Base-by-base conservation (phyloP, 2,329 filamentous ascomycete species). In the Diplodia intermedia region DNA sequence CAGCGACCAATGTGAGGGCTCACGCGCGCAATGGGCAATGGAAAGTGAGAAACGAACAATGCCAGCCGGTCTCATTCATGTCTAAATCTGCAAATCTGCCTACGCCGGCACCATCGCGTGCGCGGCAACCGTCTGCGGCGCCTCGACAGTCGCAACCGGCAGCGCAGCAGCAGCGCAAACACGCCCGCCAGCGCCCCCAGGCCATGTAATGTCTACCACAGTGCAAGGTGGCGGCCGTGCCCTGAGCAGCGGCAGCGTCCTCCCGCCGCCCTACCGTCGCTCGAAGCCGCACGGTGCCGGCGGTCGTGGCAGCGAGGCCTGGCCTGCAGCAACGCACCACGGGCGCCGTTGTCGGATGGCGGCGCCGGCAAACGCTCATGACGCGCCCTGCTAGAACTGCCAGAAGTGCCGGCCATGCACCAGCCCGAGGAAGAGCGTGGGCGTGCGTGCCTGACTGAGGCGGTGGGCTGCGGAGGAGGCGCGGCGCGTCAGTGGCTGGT, bases 131-230 rank as follows among this genome's bases (percentile, higher is more conserved):
- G 12, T 47, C 43, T 29, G 47, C 57, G 40, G 40, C 57, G 57
- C 57, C 23, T 5, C 57, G 26, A 20, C 40, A 29, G 49, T 33
- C 38, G 57, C 40, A 26, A 7, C 29, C 43, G 43, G 40, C 57
- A 43, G 20, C 38, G 36, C 29, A 8, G 31, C 53, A 33, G 31
- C 54, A 20, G 54, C 36, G 56, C 56, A 52, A 63, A 52, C 60
- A 38, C n/a, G 29, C n/a, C 47, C 43, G 47, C 60, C 14, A 8
- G 33, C 33, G 18, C 43, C 29, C 8, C 29, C 60, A 63, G 47
- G 18, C 60, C 29, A 31, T 26, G 20, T 38, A 43, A 43, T 53
- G 33, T 50, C 57, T 47, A 31, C 31, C 29, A 18, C 23, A 26
- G 18, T 15, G 5, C 47, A 15, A 14, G 23, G n/a, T 8, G 5